These are phyloP conservation scores for Botrytis sinoallii DNA, from an alignment of 2,329 filamentous ascomycete genomes.

Conservation along the genomic window DNA sequence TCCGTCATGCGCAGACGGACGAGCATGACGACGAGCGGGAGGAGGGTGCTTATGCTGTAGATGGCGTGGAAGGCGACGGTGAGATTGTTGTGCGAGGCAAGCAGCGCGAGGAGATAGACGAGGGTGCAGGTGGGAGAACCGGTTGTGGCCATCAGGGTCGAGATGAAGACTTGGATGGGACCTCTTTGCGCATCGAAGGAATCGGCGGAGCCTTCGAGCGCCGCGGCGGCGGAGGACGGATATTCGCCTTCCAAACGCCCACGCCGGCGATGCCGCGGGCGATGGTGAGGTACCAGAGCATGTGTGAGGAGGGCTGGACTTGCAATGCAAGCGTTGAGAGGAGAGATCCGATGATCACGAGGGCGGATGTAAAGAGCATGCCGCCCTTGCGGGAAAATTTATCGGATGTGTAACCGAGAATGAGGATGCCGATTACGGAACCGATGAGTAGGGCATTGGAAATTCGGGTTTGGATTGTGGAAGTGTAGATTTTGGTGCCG, in stretches of 20 bases:
- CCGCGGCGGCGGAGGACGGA: constrained; percentile 40
- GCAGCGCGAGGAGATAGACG: constrained; percentile 35
- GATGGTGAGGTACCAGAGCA: constrained; percentile 41
- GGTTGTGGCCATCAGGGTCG: constrained; percentile 13
- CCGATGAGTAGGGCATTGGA: constrained; percentile 39
- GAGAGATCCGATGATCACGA: constrained; percentile 37
- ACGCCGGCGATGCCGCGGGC: constrained; percentile 41
- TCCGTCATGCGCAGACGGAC: constrained; percentile 38
- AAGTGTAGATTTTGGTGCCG: constrained; percentile 34
- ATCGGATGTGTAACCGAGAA: constrained; percentile 38
- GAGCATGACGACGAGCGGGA: constrained; percentile 38
- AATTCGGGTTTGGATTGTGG: constrained; percentile 35
- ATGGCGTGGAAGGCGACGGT: constrained; percentile 32
- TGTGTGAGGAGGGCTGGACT: constrained; percentile 34
- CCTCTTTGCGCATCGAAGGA: constrained; percentile 16
- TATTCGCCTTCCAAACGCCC: constrained; percentile 42
- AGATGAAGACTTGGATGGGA: constrained; percentile 14
- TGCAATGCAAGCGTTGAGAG: constrained; percentile 30
- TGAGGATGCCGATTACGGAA: constrained; percentile 37
- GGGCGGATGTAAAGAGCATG: constrained; percentile 36
- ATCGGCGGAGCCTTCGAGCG: constrained; percentile 39
- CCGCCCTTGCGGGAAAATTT: constrained; percentile 38
- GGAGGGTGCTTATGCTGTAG: constrained; percentile 38
- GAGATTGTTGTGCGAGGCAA: constrained; percentile 40
- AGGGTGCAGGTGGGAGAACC: constrained; percentile 2